Evolutionary conservation across 1,139 yeast species (phyloP), one percentile per base, ranked within the genome.

Genomic region (Debaryomyces fabryi): DNA sequence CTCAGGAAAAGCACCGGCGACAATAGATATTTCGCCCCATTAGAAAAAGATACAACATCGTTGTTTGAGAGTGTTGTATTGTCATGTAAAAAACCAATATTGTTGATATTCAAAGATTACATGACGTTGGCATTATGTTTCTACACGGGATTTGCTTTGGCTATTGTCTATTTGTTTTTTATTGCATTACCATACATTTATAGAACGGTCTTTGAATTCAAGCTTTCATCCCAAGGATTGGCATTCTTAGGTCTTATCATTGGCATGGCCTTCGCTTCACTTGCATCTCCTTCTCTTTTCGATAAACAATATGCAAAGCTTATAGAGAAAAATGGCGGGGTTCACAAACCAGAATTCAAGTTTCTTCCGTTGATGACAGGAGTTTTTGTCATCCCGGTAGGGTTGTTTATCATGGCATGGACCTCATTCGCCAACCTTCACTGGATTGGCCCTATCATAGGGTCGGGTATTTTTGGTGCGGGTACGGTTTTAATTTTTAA

Each of bases 171-270:
- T 59, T 62, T 84, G 57, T 84, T 82, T 60, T 84, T 85, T 55
- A 82, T 83, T 39, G 79, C 88, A 3, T 79, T 82, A 57, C 89
- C 89, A 1, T 77, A 78, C 50, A 79, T 79, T 21, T 82, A 79
- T 57, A 57, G 63, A 10, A 70, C 71, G 4, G 77, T 80, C 1
- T 84, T 80, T 57, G 57, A 62, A 9, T 81, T 83, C 56, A 55
- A 60, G 10, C 62, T 72, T 9, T 56, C 57, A 29, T 57, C 55
- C 34, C 62, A 65, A 33, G 87, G 86, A 12, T 64, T 82, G 47
- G 66, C 85, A 1, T 84, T 82, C 56, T 45, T 82, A 15, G 85
- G 86, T 2, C 58, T 82, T 39, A 61, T 80, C 24, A 59, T 71
- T 4, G 89, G 88, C 7, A 71, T 79, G 67, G 45, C 67, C 0